phyloP scores from a whole-genome alignment of 805 yeast species.

The Candida rishiriensis region DNA sequence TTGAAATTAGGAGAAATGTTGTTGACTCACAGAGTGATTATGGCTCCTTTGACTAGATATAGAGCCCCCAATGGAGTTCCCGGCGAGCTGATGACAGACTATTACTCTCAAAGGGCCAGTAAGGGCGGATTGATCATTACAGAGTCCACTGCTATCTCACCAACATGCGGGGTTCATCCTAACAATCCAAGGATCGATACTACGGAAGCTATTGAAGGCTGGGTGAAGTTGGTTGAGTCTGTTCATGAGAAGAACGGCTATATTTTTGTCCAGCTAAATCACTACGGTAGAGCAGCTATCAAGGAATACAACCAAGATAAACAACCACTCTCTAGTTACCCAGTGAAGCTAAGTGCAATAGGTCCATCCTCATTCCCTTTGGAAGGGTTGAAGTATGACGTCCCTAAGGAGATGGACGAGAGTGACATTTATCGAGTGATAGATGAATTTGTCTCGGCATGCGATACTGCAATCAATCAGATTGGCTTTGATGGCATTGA shows the following conservation, averaged over 20 bases:
- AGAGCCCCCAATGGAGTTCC: constrained; percentile 32
- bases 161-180: constrained; percentile 19
- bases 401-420: constrained; percentile 14
- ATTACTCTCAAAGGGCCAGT: constrained; percentile 31
- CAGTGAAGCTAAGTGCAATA: constrained; percentile 7
- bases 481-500: constrained; percentile 40
- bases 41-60: constrained; percentile 46
- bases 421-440: constrained; percentile 37
- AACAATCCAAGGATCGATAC: constrained; percentile 14
- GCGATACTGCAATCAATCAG: constrained; percentile 25
- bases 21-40: constrained; percentile 36
- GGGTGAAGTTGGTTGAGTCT: constrained; percentile 39
- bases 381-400: constrained; percentile 15
- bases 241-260: constrained; percentile 41
- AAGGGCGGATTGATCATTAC: constrained; percentile 31
- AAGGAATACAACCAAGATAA: constrained; percentile 8
- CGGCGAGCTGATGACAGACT: constrained; percentile 26
- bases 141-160: constrained; percentile 32
- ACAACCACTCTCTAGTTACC: constrained; percentile 10
- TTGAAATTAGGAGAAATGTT: constrained; percentile 32
- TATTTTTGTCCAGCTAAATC: constrained; percentile 41
- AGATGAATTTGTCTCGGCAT: constrained; percentile 25
- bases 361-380: constrained; percentile 4
- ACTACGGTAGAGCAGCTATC: constrained; percentile 38
- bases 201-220: constrained; percentile 28